phyloP scores from a whole-genome alignment of 345 rosid species.

The Ceriops decandra region DNA sequence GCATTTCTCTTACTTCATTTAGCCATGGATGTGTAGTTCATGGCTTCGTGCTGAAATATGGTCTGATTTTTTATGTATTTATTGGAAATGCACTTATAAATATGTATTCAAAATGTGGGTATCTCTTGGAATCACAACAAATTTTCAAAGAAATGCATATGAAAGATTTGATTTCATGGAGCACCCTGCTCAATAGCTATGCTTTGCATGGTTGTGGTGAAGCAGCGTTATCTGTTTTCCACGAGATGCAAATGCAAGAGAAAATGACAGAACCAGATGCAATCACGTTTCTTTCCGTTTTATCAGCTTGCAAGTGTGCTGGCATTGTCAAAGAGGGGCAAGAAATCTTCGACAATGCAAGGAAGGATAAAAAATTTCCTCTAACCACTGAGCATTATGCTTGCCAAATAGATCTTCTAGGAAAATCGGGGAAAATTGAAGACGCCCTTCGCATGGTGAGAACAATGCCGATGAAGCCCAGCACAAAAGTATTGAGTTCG shows the following conservation, averaged over 20 bases:
- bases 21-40: constrained; percentile 38
- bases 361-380: constrained; percentile 22
- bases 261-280: constrained; percentile 33
- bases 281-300: constrained; percentile 42
- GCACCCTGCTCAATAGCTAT: constrained; percentile 42
- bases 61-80: constrained; percentile 26
- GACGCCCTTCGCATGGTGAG: constrained; percentile 37
- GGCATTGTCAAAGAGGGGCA: constrained; percentile 50
- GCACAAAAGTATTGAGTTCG: constrained; percentile 47
- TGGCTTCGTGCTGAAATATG: constrained; percentile 39
- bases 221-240: constrained; percentile 45
- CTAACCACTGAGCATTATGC: constrained; percentile 45
- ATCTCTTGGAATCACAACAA: constrained; percentile 34
- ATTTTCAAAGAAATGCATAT: constrained; percentile 40
- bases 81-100: constrained; percentile 50
- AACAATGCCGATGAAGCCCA: constrained; percentile 51
- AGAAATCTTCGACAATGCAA: constrained; percentile 29
- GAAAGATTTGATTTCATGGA: constrained; percentile 53
- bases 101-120: constrained; percentile 59
- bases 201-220: constrained; percentile 57
- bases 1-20: constrained; percentile 32
- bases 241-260: constrained; percentile 45
- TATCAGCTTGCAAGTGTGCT: constrained; percentile 55
- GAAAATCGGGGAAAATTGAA: constrained; percentile 49
- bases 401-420: constrained; percentile 54